Conservation (phyloP, 768 basidiomycete species). For the Agrocybe praecox region DNA sequence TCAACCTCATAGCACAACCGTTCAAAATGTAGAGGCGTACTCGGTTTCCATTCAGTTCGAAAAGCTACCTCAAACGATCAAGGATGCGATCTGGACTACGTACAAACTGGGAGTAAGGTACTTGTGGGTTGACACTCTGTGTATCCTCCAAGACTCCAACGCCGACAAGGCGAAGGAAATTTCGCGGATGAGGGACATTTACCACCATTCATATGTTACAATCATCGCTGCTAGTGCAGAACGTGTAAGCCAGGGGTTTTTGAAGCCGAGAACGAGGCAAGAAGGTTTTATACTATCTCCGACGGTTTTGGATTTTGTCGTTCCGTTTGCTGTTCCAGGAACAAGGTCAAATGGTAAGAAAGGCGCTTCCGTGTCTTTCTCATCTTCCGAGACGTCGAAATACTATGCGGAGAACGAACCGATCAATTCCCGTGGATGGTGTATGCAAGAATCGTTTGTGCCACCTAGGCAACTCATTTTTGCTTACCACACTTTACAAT, state of each 20-base stretch:
- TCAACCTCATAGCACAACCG: background rate
- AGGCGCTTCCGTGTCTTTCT: no score
- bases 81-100: slow-evolving; percentile 8
- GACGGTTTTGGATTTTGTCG: no score
- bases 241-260: slow-evolving; percentile 2
- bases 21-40: background rate
- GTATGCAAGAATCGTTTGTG: no score
- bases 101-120: slow-evolving; percentile 5
- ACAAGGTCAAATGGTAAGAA: no score
- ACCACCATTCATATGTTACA: slow-evolving; percentile 5
- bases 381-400: no score
- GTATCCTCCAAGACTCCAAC: slow-evolving; percentile 7
- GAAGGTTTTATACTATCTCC: no score
- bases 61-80: background rate
- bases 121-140: slow-evolving; percentile 8
- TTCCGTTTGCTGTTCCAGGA: no score
- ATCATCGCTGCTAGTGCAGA: slow-evolving; percentile 11
- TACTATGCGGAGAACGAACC: no score
- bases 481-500: no score
- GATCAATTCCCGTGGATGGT: no score
- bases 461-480: no score
- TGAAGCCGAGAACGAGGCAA: no score
- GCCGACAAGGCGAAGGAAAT: slow-evolving; percentile 2
- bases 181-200: slow-evolving; percentile 1
- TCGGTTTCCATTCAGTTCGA: background rate